These are phyloP conservation scores for Picochlorum sp. DNA, from an alignment of 139 green algal species.

Conservation along the genomic window DNA sequence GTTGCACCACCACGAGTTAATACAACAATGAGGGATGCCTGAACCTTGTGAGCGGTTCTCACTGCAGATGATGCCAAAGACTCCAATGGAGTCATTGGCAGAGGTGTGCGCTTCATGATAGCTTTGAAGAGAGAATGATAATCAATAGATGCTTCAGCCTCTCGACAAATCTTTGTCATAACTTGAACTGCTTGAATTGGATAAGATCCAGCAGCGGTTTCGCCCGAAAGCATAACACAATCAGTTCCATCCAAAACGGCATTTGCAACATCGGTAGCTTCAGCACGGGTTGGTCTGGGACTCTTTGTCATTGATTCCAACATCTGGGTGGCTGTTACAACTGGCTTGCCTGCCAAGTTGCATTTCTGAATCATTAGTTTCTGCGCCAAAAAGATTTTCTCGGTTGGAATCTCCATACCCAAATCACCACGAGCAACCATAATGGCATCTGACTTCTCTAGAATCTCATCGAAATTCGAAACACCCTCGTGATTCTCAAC, in stretches of 20 bases:
- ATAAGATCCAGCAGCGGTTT: conserved; percentile 88
- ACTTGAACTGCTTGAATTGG: conserved; percentile 80
- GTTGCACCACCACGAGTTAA: conserved; percentile 80
- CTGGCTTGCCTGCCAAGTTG: conserved; percentile 88
- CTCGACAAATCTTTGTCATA: conserved; percentile 87
- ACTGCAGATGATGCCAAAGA: conserved; percentile 90
- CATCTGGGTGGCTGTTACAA: conserved; percentile 97
- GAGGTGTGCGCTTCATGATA: conserved; percentile 69
- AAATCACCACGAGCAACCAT: conserved; percentile 91
- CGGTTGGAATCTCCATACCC: conserved; percentile 97
- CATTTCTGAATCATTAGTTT: conserved; percentile 98
- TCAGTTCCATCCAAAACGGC: conserved; percentile 93
- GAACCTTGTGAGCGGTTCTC: conserved; percentile 86
- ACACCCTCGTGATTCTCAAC: conserved; percentile 97
- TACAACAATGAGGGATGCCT: conserved; percentile 83
- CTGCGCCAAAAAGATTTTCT: conserved; percentile 99
- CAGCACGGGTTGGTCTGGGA: conserved; percentile 82
- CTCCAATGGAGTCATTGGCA: conserved; percentile 92
- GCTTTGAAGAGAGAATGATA: conserved; percentile 83
- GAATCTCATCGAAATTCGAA: conserved; percentile 90
- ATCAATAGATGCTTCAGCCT: conserved; percentile 83
- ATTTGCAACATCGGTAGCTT: conserved; percentile 93
- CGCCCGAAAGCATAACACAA: conserved; percentile 94
- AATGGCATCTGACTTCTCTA: conserved; percentile 73
- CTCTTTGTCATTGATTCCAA: conserved; percentile 92